phyloP scores from a whole-genome alignment of 805 yeast genomes.

The Wilhelminamyces savonicus region DNA sequence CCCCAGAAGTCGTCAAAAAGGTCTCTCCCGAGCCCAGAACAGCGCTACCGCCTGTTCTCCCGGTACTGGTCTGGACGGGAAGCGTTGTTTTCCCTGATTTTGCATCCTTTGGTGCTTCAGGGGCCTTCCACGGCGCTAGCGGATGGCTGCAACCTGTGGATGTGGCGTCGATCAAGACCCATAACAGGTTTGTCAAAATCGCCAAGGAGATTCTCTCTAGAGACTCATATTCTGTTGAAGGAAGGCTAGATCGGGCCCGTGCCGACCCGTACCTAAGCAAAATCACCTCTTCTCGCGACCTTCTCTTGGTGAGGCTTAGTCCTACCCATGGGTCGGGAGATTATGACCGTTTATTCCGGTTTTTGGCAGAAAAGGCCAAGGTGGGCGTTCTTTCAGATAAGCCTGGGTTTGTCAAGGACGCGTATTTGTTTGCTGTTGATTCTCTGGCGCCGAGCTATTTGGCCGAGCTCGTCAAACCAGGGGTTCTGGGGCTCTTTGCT shows the following conservation, averaged over 20 bases:
- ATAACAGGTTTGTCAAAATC: slow-evolving; percentile 19
- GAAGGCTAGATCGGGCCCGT: slow-evolving; percentile 47
- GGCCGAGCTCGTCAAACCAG: neutral
- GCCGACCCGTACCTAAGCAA: slow-evolving; percentile 55
- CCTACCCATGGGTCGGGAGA: slow-evolving; percentile 14
- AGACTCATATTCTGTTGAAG: slow-evolving; percentile 44
- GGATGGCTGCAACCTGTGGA: slow-evolving; percentile 14
- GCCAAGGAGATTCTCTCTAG: slow-evolving; percentile 22
- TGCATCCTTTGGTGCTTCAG: slow-evolving; percentile 34
- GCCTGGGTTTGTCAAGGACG: slow-evolving; percentile 52
- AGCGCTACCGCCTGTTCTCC: too few relatives aligned
- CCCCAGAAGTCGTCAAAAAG: slow-evolving; percentile 4
- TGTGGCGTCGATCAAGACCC: slow-evolving; percentile 8
- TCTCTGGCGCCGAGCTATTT: slow-evolving; percentile 5
- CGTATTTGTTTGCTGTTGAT: slow-evolving; percentile 46
- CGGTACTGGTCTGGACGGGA: slow-evolving; percentile 52
- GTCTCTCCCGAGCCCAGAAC: slow-evolving; percentile 8
- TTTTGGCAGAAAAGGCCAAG: slow-evolving; percentile 40
- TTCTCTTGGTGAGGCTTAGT: slow-evolving; percentile 44
- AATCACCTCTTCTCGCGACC: slow-evolving; percentile 43
- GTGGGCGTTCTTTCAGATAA: slow-evolving; percentile 55
- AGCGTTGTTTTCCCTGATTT: slow-evolving; percentile 43
- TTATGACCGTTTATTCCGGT: slow-evolving; percentile 30
- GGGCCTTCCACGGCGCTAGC: slow-evolving; percentile 32
- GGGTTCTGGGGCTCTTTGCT: slow-evolving; percentile 21